Base-by-base conservation (phyloP, 176 grass and related monocot genomes). In the Oryza nivara region DNA sequence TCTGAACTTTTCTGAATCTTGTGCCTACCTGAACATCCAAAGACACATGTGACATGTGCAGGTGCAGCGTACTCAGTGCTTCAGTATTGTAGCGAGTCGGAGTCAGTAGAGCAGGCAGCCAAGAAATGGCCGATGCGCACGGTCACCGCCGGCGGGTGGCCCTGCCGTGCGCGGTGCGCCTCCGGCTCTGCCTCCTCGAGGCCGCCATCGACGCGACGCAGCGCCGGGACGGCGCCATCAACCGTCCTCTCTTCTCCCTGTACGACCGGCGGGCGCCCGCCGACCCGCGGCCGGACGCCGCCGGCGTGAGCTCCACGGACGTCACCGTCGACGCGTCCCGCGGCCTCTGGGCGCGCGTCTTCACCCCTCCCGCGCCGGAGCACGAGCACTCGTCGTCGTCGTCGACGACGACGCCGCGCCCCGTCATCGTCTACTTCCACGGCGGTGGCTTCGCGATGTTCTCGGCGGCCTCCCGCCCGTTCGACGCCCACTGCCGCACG, bases 381-480 rank as follows among this genome's bases (percentile, higher is more conserved):
- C 14, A 11, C 46, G 2, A 32, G 30, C 30, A 32, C 30, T 32
- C 30, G 0, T 32, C 30, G 30, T 32, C 30, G 30, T 32, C 30
- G 30, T 46, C 48, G n/a, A 0, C n/a, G 20, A 14, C 12, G 44
- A 25, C 25, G 5, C 75, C 46, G 72, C 71, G 85, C 5, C 95
- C 90, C 5, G 30, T 92, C 43, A 34, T 97, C 68, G 88, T 94
- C 22, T 94, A 86, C 86, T 94, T 88, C 90, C 94, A 97, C 77
- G 92, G 92, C 63, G 92, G 94, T 54, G 94, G 86, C 8, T 97
- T 97, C 75, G 67, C 74, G 65, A 19, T 92, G 19, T 88, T 92
- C 68, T 92, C 51, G 90, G 12, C 40, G 67, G 9, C 22, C 1
- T 54, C 51, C 51, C 51, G 51, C 51, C 51, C 81, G 4, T 97